Percentiles rank a stretch among this genome's conserved stretches.
Conservation (phyloP, 1,284 basidiomycete species). For the Exobasidium cylindrosporum region DNA sequence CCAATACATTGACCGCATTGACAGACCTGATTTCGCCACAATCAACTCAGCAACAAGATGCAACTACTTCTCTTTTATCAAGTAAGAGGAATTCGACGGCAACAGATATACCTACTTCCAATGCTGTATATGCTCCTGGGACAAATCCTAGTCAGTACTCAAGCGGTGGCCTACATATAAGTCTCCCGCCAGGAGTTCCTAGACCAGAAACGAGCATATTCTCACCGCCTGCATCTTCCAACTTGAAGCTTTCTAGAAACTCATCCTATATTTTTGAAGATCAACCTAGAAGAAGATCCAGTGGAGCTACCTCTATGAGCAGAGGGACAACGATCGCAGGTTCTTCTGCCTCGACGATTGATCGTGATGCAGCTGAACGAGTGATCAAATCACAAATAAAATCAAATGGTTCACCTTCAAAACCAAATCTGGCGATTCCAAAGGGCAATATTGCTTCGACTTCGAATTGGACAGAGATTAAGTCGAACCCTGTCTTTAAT, state of each 20-base stretch:
- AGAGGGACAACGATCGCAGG: not conserved
- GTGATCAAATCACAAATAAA: not conserved
- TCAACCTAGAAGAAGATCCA: constrained; percentile 1
- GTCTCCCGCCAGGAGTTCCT: constrained; percentile 39
- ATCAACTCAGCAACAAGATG: not conserved
- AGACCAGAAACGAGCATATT: constrained; percentile 36
- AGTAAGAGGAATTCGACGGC: not conserved
- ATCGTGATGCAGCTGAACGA: not conserved
- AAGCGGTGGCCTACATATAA: constrained; percentile 28
- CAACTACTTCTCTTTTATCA: not conserved
- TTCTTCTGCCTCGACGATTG: not conserved
- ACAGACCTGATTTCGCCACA: too few relatives aligned
- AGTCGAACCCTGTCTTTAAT: constrained; percentile 7
- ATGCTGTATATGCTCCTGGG: constrained; percentile 18
- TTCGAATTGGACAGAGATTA: not conserved
- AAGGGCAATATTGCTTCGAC: not conserved
- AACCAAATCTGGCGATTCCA: not conserved
- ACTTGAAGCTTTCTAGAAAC: constrained; percentile 16
- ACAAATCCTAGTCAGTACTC: not conserved
- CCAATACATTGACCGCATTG: too few relatives aligned
- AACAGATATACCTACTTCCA: not conserved
- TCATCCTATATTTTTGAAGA: constrained; percentile 5
- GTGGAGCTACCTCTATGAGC: not conserved
- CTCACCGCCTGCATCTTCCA: constrained; percentile 28
- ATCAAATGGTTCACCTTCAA: not conserved